Base-by-base conservation (phyloP, 1,284 basidiomycete species). In the Puccinia triticina region DNA sequence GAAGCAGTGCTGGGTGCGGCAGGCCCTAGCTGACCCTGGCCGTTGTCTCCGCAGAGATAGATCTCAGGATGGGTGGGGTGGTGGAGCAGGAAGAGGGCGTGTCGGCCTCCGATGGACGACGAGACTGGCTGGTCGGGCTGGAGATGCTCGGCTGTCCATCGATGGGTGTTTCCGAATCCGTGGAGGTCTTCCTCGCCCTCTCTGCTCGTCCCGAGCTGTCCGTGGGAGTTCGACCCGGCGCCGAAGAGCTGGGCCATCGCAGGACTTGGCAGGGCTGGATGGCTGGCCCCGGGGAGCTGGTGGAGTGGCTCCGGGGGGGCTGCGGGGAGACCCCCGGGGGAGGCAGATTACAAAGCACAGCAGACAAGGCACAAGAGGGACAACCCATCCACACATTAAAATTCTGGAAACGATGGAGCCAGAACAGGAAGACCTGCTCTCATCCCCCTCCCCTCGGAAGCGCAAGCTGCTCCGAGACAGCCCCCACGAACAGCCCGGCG, bases 171-270 rank as follows among this genome's bases (percentile, higher is more conserved):
- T 10, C 23, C 23, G 40, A 73, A 73, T 14, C 57, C n/a, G 18
- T 48, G 53, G 8, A 72, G n/a, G 43, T 81, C 67, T 43, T 81
- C 53, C 11, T 48, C 29, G 7, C 26, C 29, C 1, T 29, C 26
- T 3, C 37, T 43, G 0, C 32, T 81, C n/a, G 40, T 43, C 4
- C 64, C 77, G n/a, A 81, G 67, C 37, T 81, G 78, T 21, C 48
- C 55, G 46, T 81, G 32, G 40, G 78, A 72, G 69, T 81, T 81
- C 10, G 78, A 73, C 11, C 78, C 78, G 12, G 66, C 3, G 37
- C 8, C 29, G 32, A 43, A 46, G 7, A 69, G 66, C 12, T 32
- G 16, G 26, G 14, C 29, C 26, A 29, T 61, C 32, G 12, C 4
- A 3, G 10, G 1, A 34, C 2, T 32, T 32, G 8, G 16, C 1